A percentile compares a stretch with the other conserved stretches of the same genome.
Evolutionary conservation across 2,329 filamentous ascomycete genomes (phyloP).

Genomic region (Aspergillus latus): DNA sequence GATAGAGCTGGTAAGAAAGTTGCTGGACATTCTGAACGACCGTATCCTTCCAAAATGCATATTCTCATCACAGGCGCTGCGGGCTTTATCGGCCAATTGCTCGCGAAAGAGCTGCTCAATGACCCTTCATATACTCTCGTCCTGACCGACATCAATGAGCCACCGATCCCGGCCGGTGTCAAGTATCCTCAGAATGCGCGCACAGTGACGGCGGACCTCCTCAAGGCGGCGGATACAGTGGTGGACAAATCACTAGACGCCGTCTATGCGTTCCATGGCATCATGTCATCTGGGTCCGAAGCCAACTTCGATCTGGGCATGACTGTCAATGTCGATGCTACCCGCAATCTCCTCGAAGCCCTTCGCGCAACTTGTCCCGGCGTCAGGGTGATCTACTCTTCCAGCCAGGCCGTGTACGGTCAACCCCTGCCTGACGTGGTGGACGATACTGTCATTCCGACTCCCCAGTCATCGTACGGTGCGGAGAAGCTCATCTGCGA

Average conservation of each 20-base stretch:
- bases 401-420: slow-evolving; percentile 64
- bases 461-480: slow-evolving; percentile 63
- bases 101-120: slow-evolving; percentile 57
- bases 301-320: slow-evolving; percentile 61
- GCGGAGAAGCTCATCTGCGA: slow-evolving; percentile 64
- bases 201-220: slow-evolving; percentile 55
- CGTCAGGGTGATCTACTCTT: slow-evolving; percentile 60
- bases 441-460: slow-evolving; percentile 53
- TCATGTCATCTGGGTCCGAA: slow-evolving; percentile 66
- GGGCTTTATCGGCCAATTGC: slow-evolving; percentile 64
- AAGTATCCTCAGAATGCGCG: slow-evolving; percentile 53
- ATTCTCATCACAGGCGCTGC: slow-evolving; percentile 65
- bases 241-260: slow-evolving; percentile 50
- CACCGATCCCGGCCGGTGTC: slow-evolving; percentile 51
- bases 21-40: background rate
- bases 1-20: background rate
- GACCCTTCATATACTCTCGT: slow-evolving; percentile 50
- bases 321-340: slow-evolving; percentile 62
- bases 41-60: slow-evolving; percentile 34
- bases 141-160: slow-evolving; percentile 59
- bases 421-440: slow-evolving; percentile 56
- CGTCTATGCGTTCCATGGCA: slow-evolving; percentile 64
- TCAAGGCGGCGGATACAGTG: slow-evolving; percentile 42
- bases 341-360: slow-evolving; percentile 55
- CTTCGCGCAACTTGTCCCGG: slow-evolving; percentile 53